These are phyloP conservation scores for Clathrus columnatus DNA, from an alignment of 768 basidiomycete species.

Conservation along the genomic window DNA sequence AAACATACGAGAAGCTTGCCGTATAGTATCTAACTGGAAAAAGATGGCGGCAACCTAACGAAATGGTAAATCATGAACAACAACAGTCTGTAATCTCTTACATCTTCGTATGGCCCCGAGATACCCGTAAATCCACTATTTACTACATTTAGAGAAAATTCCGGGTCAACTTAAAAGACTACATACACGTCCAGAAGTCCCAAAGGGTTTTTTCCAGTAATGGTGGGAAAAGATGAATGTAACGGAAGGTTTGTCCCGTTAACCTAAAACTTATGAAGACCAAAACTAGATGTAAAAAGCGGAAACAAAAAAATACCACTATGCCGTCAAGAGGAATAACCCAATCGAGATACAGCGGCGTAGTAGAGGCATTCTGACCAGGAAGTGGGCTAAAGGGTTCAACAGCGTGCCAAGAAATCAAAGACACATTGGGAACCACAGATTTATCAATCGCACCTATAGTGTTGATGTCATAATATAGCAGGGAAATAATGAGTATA, in stretches of 20 bases:
- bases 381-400: slow-evolving; percentile 63
- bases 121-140: slow-evolving; percentile 4
- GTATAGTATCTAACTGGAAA: background rate
- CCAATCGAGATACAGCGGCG: slow-evolving; percentile 72
- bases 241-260: slow-evolving; percentile 46
- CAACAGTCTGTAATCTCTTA: background rate
- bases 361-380: slow-evolving; percentile 34
- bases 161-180: background rate
- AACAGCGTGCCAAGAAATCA: slow-evolving; percentile 67
- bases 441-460: slow-evolving; percentile 70
- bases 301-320: slow-evolving; percentile 28
- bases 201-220: slow-evolving; percentile 46
- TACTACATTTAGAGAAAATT: background rate
- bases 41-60: slow-evolving; percentile 1
- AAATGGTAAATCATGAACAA: background rate
- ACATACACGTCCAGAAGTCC: slow-evolving; percentile 69
- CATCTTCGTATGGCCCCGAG: slow-evolving; percentile 8
- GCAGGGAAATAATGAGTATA: background rate
- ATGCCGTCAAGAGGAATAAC: slow-evolving; percentile 51
- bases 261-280: slow-evolving; percentile 30
- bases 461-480: no score
- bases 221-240: slow-evolving; percentile 53
- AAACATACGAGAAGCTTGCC: slow-evolving; percentile 60
- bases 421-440: slow-evolving; percentile 48
- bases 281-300: background rate